Evolutionary conservation across 345 rosid genomes (phyloP).

Genomic region (Pugionium cornutum): DNA sequence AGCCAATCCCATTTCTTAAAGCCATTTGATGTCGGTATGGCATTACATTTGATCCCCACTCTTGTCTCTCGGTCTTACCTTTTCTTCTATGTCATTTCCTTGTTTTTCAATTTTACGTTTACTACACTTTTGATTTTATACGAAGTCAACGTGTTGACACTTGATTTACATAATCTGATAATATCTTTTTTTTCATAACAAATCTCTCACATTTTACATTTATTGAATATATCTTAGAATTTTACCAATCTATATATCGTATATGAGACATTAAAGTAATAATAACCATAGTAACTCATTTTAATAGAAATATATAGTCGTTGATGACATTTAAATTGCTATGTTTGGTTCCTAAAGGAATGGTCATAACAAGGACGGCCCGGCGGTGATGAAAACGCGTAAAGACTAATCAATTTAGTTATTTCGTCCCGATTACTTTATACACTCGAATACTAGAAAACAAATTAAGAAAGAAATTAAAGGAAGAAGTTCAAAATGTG

Average conservation of each 20-base stretch:
- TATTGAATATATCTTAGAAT: too few relatives aligned
- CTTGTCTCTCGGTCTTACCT: slow-evolving; percentile 20
- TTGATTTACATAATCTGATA: too few relatives aligned
- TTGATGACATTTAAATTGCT: too few relatives aligned
- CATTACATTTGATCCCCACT: slow-evolving; percentile 21
- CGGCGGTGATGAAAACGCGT: slow-evolving; percentile 46
- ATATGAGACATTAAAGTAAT: too few relatives aligned
- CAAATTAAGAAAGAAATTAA: not conserved
- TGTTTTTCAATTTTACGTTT: slow-evolving; percentile 26
- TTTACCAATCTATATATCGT: too few relatives aligned
- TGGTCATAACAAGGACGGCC: slow-evolving; percentile 38
- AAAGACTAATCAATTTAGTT: slow-evolving; percentile 28
- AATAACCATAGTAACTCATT: not conserved
- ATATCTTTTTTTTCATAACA: too few relatives aligned
- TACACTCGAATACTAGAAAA: slow-evolving; percentile 11
- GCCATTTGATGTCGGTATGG: slow-evolving; percentile 51
- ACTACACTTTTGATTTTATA: too few relatives aligned
- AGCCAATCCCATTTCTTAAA: slow-evolving; percentile 35
- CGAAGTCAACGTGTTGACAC: too few relatives aligned
- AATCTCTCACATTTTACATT: too few relatives aligned
- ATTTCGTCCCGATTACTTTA: not conserved
- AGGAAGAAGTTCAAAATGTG: not conserved
- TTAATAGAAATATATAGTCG: too few relatives aligned
- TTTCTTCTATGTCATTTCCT: slow-evolving; percentile 28
- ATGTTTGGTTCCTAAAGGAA: slow-evolving; percentile 14